Conservation (phyloP, 2,329 filamentous ascomycete genomes). For the Lasiodiplodia gonubiensis region DNA sequence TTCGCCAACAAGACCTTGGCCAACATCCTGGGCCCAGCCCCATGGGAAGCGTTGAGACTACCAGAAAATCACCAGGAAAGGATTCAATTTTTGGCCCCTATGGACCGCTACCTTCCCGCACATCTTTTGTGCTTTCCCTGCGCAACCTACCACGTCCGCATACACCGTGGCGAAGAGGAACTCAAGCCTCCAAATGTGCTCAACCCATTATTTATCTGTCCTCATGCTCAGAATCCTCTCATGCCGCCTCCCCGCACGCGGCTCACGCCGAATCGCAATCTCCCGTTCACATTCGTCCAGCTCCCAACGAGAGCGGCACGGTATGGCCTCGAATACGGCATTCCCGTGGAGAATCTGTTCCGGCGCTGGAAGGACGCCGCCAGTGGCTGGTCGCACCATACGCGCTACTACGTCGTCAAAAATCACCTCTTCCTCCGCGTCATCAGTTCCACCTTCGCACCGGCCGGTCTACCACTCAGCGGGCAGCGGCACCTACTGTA, state of each 20-base stretch:
- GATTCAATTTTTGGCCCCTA: constrained; percentile 56
- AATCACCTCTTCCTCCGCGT: constrained; percentile 65
- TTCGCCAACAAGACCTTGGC: constrained; percentile 56
- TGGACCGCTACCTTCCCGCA: constrained; percentile 59
- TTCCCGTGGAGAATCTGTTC: constrained; percentile 53
- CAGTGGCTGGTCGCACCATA: constrained; percentile 60
- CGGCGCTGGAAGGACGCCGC: constrained; percentile 61
- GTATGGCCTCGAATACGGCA: constrained; percentile 56
- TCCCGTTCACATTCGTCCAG: constrained; percentile 65
- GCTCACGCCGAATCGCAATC: constrained; percentile 59
- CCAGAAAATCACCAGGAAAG: constrained; percentile 52
- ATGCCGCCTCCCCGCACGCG: constrained; percentile 55
- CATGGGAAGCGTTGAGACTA: constrained; percentile 46
- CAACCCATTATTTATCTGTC: constrained; percentile 64
- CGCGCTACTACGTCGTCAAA: constrained; percentile 58
- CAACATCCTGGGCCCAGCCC: constrained; percentile 48
- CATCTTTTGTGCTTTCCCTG: constrained; percentile 67
- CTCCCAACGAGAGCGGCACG: constrained; percentile 58
- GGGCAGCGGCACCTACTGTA: constrained; percentile 63
- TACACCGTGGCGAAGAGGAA: constrained; percentile 58
- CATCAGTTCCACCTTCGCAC: constrained; percentile 59
- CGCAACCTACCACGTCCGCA: constrained; percentile 60
- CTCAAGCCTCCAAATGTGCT: constrained; percentile 60
- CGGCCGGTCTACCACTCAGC: constrained; percentile 57
- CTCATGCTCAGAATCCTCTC: constrained; percentile 57